These are phyloP conservation scores for Suillus occidentalis DNA, from an alignment of 768 basidiomycete genomes.

Conservation along the genomic window DNA sequence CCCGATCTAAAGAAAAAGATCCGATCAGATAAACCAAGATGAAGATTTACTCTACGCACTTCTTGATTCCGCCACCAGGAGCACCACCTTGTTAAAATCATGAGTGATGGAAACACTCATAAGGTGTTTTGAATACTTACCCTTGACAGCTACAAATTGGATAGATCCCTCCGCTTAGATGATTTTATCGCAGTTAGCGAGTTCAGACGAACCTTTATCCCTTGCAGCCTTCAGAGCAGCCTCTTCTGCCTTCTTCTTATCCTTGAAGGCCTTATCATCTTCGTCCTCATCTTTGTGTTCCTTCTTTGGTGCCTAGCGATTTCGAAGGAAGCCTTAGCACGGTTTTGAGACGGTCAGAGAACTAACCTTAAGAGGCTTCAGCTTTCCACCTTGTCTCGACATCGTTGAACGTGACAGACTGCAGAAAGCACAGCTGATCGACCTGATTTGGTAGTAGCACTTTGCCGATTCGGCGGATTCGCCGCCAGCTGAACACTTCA, in stretches of 20 bases:
- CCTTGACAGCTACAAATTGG: slow-evolving; percentile 29
- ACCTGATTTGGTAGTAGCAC: not conserved
- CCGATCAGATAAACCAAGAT: slow-evolving; percentile 7
- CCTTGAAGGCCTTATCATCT: slow-evolving; percentile 71
- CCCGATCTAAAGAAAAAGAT: slow-evolving; percentile 51
- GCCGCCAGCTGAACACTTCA: not conserved
- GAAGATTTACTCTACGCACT: slow-evolving; percentile 49
- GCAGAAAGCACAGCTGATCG: not conserved
- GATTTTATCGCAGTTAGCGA: not conserved
- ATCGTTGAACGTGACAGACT: slow-evolving; percentile 15
- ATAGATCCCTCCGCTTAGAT: not conserved
- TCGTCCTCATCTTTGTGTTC: slow-evolving; percentile 70
- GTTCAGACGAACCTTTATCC: slow-evolving; percentile 57
- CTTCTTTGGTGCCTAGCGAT: slow-evolving; percentile 75
- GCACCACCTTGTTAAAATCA: slow-evolving; percentile 53
- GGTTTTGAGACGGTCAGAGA: slow-evolving; percentile 2
- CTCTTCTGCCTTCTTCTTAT: slow-evolving; percentile 73
- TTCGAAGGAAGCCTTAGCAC: not conserved
- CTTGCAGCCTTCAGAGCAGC: slow-evolving; percentile 71
- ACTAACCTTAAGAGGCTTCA: slow-evolving; percentile 81
- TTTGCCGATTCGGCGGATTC: not conserved
- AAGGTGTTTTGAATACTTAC: slow-evolving; percentile 17
- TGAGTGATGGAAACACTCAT: slow-evolving; percentile 9
- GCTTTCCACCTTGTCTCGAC: slow-evolving; percentile 77
- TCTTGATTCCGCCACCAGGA: slow-evolving; percentile 79